Evolutionary conservation across 106 monocot species (phyloP), one percentile per base, ranked within the genome.

Genomic region (Cymbidium sinense): DNA sequence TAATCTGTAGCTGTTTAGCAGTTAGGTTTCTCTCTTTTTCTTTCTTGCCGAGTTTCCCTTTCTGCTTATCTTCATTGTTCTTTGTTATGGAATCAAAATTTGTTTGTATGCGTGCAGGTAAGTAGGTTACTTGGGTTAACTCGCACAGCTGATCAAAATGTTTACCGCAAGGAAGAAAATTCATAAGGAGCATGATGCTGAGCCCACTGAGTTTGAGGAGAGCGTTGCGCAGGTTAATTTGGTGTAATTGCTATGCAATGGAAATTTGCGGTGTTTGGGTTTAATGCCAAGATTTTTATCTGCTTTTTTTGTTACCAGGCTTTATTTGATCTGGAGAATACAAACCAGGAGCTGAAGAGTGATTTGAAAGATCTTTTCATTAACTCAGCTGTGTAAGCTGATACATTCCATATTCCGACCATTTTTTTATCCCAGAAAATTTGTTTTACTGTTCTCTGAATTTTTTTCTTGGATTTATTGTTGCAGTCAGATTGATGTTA

Each of bases 301-400:
- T 33, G 11, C 0, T 33, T 77, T 51, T 35, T 23, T 31, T 64
- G 33, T 1, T 70, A 43, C 15, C 78, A 92, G 96, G 89, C 94
- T 5, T 75, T 96, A 36, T 96, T 94, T 67, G 90, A 96, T 77
- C 70, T 96, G 85, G 93, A 96, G 84, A 96, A 89, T 37, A 83
- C 86, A 19, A 94, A 88, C 64, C 78, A 78, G 35, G 96, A 96
- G 79, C 82, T 96, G 43, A 96, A 94, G 88, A 96, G 93, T 64
- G 96, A 96, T 30, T 64, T 96, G 75, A 94, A 96, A 50, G 96
- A 96, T 77, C 89, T 96, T 61, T 94, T 77, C 84, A 94, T 96
- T 74, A 94, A 90, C 61, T 85, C 85, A 5, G 93, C 94, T 62
- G 29, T 84, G 96, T 96, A 86, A 77, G 85, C 50, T 47, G 51